Conservation (phyloP, 148 eudicot species). For the Fagopyrum homotropicum region DNA sequence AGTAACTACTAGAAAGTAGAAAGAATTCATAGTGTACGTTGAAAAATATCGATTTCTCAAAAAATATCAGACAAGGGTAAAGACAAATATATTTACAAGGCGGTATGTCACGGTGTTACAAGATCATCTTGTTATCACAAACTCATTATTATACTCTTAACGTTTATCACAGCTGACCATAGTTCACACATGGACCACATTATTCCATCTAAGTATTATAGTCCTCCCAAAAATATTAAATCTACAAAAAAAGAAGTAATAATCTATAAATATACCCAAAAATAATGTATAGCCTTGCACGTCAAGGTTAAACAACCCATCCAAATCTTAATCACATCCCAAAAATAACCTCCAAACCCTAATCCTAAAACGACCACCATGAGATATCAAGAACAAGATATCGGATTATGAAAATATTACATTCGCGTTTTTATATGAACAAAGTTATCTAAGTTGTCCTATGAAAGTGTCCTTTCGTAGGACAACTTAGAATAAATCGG, state of each 20-base stretch:
- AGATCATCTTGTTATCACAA: conserved; percentile 11
- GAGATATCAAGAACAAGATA: too few relatives aligned
- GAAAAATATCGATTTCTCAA: background rate
- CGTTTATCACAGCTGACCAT: conserved; percentile 2
- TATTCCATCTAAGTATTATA: background rate
- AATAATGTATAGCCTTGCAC: background rate
- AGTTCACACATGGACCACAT: conserved; percentile 3
- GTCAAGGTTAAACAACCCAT: background rate
- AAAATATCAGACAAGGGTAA: background rate
- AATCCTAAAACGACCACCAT: too few relatives aligned
- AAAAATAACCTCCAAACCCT: background rate
- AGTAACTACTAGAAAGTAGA: background rate
- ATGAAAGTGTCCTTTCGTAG: too few relatives aligned
- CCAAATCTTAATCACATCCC: background rate
- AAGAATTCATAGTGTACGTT: background rate
- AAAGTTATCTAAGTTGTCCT: too few relatives aligned
- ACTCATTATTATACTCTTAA: conserved; percentile 4
- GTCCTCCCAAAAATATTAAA: background rate
- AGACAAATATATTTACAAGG: background rate
- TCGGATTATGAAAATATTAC: too few relatives aligned
- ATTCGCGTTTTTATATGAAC: too few relatives aligned
- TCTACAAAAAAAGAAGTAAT: too few relatives aligned
- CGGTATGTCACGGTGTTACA: background rate
- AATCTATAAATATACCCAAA: too few relatives aligned
- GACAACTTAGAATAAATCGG: too few relatives aligned